Base-by-base conservation (phyloP, 1,139 yeast species). In the Pichia inconspicua region DNA sequence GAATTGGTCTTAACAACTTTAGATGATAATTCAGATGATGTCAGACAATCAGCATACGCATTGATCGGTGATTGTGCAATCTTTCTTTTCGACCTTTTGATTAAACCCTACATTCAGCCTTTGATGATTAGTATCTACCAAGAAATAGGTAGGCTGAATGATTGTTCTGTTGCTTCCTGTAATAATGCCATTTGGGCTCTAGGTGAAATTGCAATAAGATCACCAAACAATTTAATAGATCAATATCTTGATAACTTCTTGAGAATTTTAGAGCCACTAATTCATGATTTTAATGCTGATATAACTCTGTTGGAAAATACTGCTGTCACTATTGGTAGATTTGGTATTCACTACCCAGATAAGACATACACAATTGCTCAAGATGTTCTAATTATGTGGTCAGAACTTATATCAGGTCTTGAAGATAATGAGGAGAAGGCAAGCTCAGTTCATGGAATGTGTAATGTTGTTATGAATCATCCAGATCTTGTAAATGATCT, bases 151-250 rank as follows among this genome's bases (percentile, higher is more conserved):
- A 74, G 71, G 58, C 64, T 82, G 51, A 67, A 73, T 42, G 70
- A 67, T 59, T 44, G 52, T 19, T 68, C 87, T 54, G 68, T 73
- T 65, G 77, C 92, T 19, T 83, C 86, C 44, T 77, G 83, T 65
- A 87, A 89, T 63, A 92, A 92, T 66, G 95, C 97, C 1, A 81
- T 88, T 45, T 92, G 98, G 98, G 78, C 96, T 1, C 69, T 86
- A 19, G 98, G 98, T 35, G 96, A 92, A 65, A 78, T 94, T 38
- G 72, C 86, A 2, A 71, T 89, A 59, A 76, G 87, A 54, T 62
- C 82, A 30, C 57, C 74, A 4, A 64, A 68, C 22, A 71, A 67
- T 5, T 77, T 77, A 42, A 61, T 87, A 52, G 72, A 73, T 45
- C 82, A 82, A n/a, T 85, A 77, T 61, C 65, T 84, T 44, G 70